phyloP scores from a whole-genome alignment of 1,284 basidiomycete genomes.

The Peniophora sp. region DNA sequence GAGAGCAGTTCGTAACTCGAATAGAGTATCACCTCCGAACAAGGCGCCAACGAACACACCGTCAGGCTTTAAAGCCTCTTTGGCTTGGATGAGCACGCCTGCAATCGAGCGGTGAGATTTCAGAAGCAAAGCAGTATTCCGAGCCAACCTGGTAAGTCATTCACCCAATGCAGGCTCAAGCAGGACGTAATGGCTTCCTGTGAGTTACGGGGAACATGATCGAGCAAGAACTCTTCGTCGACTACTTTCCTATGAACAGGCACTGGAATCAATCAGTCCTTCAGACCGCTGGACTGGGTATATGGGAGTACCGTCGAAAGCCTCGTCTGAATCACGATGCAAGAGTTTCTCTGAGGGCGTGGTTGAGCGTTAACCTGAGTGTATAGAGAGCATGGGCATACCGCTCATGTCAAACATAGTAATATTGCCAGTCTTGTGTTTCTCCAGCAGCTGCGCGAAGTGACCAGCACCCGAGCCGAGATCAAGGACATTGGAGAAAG shows the following conservation, averaged over 20 bases:
- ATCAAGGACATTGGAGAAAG: constrained; percentile 79
- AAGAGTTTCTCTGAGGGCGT: constrained; percentile 47
- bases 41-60: constrained; percentile 94
- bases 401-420: constrained; percentile 88
- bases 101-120: background rate
- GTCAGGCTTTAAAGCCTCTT: constrained; percentile 81
- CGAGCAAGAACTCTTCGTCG: constrained; percentile 73
- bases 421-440: constrained; percentile 63
- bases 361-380: background rate
- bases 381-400: constrained; percentile 25
- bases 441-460: constrained; percentile 79
- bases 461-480: constrained; percentile 94
- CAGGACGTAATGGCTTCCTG: constrained; percentile 93
- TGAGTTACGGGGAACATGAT: constrained; percentile 58
- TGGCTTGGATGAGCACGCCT: constrained; percentile 89
- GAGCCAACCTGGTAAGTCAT: constrained; percentile 82
- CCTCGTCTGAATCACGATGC: constrained; percentile 62
- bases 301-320: constrained; percentile 61
- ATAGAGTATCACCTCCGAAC: constrained; percentile 94
- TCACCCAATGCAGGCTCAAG: constrained; percentile 94
- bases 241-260: constrained; percentile 62
- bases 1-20: constrained; percentile 84
- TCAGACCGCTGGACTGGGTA: background rate
- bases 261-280: constrained; percentile 36
- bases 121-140: constrained; percentile 4